Evolutionary conservation across 2,329 filamentous ascomycete species (phyloP), one percentile per base, ranked within the genome.

Genomic region (Zasmidium angulare): DNA sequence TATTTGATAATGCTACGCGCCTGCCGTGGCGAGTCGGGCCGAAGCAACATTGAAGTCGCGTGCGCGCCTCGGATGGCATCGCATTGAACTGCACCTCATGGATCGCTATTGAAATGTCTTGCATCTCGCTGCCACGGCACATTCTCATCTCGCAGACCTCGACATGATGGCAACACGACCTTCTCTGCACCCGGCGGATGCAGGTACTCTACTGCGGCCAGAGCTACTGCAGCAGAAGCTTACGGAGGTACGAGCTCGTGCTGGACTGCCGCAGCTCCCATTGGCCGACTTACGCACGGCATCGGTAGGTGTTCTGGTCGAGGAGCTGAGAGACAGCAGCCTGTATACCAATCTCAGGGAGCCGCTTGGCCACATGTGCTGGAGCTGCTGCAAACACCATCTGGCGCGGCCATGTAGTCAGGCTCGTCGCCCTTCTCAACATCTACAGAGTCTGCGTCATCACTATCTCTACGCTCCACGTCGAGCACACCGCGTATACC

Each of bases 351-450:
- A 52, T 36, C 50, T 22, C 20, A 52, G n/a, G 50, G 24, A 20
- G 19, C 24, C 46, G 51, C 51, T 53, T 53, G 51, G 20, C 31
- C 51, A 53, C 51, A 53, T 53, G 31, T 19, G 22, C 26, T 43
- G 36, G n/a, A 43, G 36, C 36, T 43, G 11, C 36, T 43, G 36
- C 4, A 11, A 4, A 29, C n/a, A 14, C 29, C 29, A 36, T 7
- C 29, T 14, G 7, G 29, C 7, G 14, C 7, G 29, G 14, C 7
- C 36, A 43, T 43, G n/a, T 43, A 17, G 36, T 43, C 9, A 43
- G 36, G 47, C 23, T 12, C 9, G 12, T 22, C 22, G 4, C 47
- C 4, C 23, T 22, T 49, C 20, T 20, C 26, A 4, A 29, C 6
- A 29, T 29, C 26, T 19, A 11, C 47, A 20, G 11, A 49, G 6